Evolutionary conservation across 768 basidiomycete species (phyloP).

Genomic region (Phaffia australis): DNA sequence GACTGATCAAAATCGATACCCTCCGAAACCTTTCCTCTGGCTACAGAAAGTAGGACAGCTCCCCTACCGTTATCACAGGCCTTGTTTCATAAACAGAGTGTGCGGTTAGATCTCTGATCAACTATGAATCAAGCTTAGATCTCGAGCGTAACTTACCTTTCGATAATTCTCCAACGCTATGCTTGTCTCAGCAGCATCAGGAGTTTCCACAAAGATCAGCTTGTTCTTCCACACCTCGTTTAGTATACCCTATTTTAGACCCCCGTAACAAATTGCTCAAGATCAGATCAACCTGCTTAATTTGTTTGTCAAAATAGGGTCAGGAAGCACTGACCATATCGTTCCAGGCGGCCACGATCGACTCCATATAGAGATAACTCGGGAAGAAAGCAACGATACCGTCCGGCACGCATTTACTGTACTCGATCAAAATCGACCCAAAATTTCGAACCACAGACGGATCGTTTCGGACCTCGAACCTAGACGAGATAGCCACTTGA

Average conservation of each 20-base stretch:
- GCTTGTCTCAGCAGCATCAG: conserved; percentile 96
- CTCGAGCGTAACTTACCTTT: conserved; percentile 47
- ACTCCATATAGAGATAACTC: conserved; percentile 99
- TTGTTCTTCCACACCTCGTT: conserved; percentile 99
- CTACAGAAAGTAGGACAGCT: conserved; percentile 89
- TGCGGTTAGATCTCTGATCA: neutral
- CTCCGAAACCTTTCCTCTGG: conserved; percentile 97
- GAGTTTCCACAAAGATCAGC: conserved; percentile 97
- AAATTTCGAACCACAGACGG: conserved; percentile 98
- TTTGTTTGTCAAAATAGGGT: too few relatives aligned
- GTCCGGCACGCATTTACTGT: conserved; percentile 94
- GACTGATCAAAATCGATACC: conserved; percentile 99
- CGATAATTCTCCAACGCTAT: conserved; percentile 96
- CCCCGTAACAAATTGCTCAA: neutral
- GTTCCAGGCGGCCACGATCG: conserved; percentile 99
- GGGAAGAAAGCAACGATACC: conserved; percentile 99
- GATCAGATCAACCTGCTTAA: neutral
- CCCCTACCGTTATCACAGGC: conserved; percentile 98
- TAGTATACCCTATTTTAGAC: conserved; percentile 69
- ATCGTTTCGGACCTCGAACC: conserved; percentile 98
- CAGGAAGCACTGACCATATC: conserved; percentile 68
- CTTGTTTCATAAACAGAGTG: conserved; percentile 39
- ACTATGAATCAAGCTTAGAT: neutral
- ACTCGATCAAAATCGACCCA: conserved; percentile 93
- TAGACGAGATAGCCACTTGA: conserved; percentile 94